phyloP scores from a whole-genome alignment of 2,329 filamentous ascomycete species.

The Beauveria sp. region DNA sequence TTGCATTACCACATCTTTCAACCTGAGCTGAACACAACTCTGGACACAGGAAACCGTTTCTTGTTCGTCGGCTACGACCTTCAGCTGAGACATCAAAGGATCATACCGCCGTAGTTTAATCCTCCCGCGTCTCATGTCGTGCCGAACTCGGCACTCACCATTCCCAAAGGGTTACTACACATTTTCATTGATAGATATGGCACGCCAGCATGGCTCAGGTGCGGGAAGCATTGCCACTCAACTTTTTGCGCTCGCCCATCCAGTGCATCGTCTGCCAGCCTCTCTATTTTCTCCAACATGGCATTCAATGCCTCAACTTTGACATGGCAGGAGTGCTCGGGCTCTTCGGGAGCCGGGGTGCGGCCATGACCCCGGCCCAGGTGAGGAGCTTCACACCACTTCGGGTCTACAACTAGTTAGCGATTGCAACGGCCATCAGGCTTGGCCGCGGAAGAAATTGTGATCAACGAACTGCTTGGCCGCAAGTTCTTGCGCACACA shows the following conservation, averaged over 20 bases:
- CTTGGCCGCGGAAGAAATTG: slow-evolving; percentile 5
- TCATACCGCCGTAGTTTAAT: not conserved
- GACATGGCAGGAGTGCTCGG: not conserved
- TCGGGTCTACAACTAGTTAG: not conserved
- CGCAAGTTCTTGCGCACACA: not conserved
- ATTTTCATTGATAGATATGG: not conserved
- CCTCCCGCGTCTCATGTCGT: not conserved
- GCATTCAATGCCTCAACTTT: not conserved
- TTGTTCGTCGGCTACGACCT: not conserved
- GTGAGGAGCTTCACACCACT: slow-evolving; percentile 3
- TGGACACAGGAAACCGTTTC: not conserved
- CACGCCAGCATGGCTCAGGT: not conserved
- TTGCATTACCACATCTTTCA: not conserved
- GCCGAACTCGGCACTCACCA: not conserved
- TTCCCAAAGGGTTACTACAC: not conserved
- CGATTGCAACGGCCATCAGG: not conserved
- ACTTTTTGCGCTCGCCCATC: not conserved
- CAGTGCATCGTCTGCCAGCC: not conserved
- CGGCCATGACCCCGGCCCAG: not conserved
- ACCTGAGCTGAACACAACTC: not conserved
- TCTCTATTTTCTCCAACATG: not conserved
- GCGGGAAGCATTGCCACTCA: not conserved
- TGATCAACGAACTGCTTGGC: slow-evolving; percentile 6
- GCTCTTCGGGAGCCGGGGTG: not conserved
- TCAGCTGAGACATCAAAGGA: not conserved